These are phyloP conservation scores for Acanthamoeba healyi DNA, from an alignment of 208 protist genomes.

Conservation along the genomic window DNA sequence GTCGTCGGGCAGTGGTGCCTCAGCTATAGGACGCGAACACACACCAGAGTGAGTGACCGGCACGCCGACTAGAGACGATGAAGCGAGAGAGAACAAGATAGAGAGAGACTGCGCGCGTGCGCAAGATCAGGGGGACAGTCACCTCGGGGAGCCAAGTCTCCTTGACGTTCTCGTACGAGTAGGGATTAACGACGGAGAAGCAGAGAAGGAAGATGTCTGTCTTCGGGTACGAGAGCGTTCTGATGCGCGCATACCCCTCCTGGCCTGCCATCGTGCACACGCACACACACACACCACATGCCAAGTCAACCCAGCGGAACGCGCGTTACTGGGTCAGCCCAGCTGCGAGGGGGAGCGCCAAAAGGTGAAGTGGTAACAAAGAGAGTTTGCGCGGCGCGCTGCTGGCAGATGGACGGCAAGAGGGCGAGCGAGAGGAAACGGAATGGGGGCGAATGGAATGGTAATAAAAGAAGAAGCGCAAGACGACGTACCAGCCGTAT, in stretches of 20 bases:
- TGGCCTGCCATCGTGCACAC: conserved; percentile 84
- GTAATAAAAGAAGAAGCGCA: neutral
- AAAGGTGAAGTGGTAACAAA: neutral
- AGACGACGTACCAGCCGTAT: conserved; percentile 82
- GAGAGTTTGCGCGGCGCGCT: no score
- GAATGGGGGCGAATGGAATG: neutral
- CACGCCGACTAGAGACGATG: neutral
- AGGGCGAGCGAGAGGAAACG: neutral
- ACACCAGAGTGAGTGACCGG: conserved; percentile 74
- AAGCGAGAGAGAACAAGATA: conserved; percentile 19
- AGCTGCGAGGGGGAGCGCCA: no score
- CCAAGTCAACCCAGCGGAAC: no score
- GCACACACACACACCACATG: neutral
- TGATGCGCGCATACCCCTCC: conserved; percentile 96
- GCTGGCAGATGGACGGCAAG: neutral
- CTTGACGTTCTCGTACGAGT: conserved; percentile 90
- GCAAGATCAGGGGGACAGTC: neutral
- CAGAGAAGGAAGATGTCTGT: conserved; percentile 93
- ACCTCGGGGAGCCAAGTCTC: conserved; percentile 68
- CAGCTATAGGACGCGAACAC: conserved; percentile 41
- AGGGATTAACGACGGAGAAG: conserved; percentile 89
- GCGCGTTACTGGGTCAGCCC: no score
- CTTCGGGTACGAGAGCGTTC: conserved; percentile 93
- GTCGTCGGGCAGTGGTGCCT: conserved; percentile 77
- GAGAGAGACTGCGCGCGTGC: neutral